Base-by-base conservation (phyloP, 2,329 filamentous ascomycete species). In the Pseudophaeomoniella oleicola region DNA sequence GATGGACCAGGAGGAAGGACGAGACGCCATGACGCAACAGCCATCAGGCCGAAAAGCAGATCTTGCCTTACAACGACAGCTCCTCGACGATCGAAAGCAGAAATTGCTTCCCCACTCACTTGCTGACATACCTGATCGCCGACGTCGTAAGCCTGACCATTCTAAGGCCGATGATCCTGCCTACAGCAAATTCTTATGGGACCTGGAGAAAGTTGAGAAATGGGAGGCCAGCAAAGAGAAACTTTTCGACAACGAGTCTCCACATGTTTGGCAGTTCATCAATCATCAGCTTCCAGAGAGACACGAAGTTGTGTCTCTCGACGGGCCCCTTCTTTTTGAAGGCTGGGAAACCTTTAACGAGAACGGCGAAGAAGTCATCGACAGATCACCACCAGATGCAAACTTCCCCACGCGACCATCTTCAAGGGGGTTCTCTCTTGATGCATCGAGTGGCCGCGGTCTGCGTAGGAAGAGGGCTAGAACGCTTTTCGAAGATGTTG, bases 191-290 rank as follows among this genome's bases (percentile, higher is more conserved):
- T 57, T 59, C 36, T 48, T 51, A 36, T 46, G 38, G 17, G 48
- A 56, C 5, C 47, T 47, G n/a, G 46, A 56, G 29, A 38, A 35
- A 3, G 57, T 62, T 31, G 42, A 50, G n/a, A 40, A 47, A 36
- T 63, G 57, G 58, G 59, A 63, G 39, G 44, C 53, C 13, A 41
- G 48, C 12, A 49, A 57, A 18, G 46, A 52, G 22, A 44, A 50
- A 3, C 32, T 58, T 5, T 48, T 58, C 18, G 43, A 49, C 15
- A 38, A 38, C 6, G 44, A 43, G 14, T 42, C 44, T 16, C 36
- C 43, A 1, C 46, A 48, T 6, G n/a, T n/a, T 9, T 44, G 51
- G 13, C 42, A 37, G 14, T 63, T 56, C 36, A 59, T 64, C 38
- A 55, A 59, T 31, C 59, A 62, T 39, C 52, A 27, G n/a, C n/a